These are phyloP conservation scores for Luzula sylvatica DNA, from an alignment of 176 grass and related monocot species.

Conservation along the genomic window DNA sequence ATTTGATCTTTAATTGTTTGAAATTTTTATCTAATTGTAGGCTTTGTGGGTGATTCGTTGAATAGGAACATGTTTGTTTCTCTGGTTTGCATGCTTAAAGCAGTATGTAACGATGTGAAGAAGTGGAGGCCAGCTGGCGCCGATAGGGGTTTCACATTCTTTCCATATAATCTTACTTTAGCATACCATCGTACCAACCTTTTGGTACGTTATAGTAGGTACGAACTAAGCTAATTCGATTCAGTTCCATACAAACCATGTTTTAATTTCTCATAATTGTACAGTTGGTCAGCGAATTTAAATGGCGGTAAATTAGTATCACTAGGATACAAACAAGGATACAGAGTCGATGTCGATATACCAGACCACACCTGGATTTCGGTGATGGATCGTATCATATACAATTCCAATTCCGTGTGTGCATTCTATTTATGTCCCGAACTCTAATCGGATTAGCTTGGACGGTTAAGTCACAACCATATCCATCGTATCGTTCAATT, in stretches of 20 bases:
- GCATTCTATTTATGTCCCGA: too few relatives aligned
- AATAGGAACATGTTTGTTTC: constrained; percentile 91
- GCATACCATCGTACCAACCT: constrained; percentile 92
- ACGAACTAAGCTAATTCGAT: constrained; percentile 16
- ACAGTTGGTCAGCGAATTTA: constrained; percentile 65
- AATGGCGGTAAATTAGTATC: constrained; percentile 57
- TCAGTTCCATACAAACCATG: too few relatives aligned
- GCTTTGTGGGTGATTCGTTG: constrained; percentile 92
- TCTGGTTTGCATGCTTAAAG: constrained; percentile 79
- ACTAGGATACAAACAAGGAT: constrained; percentile 81
- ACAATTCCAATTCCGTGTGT: too few relatives aligned
- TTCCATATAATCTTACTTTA: constrained; percentile 71
- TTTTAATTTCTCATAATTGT: neutral
- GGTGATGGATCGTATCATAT: too few relatives aligned
- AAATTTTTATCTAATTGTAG: constrained; percentile 23
- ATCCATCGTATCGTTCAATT: too few relatives aligned
- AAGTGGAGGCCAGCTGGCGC: constrained; percentile 83
- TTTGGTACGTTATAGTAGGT: constrained; percentile 85
- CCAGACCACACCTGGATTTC: constrained; percentile 87
- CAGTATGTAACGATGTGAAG: constrained; percentile 39
- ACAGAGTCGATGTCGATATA: constrained; percentile 80
- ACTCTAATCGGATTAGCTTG: too few relatives aligned
- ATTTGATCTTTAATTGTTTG: neutral
- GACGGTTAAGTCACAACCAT: too few relatives aligned
- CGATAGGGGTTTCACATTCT: constrained; percentile 83